These are phyloP conservation scores for Neohortaea acidophila DNA, from an alignment of 495 filamentous ascomycete genomes.

Conservation along the genomic window DNA sequence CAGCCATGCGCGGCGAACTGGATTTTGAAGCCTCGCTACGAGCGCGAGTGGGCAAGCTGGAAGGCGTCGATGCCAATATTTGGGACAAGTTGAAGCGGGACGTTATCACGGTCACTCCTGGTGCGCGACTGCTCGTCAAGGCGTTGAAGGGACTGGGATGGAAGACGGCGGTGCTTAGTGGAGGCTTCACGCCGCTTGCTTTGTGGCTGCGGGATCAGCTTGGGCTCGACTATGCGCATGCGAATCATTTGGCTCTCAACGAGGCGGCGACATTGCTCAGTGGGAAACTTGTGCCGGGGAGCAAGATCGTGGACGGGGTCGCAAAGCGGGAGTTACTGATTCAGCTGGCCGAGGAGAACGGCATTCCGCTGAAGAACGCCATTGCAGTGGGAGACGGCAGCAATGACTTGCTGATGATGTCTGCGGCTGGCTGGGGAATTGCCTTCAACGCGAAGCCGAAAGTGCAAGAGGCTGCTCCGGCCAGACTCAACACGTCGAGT, in stretches of 20 bases:
- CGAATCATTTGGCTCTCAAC: slow-evolving; percentile 68
- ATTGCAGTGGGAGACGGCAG: slow-evolving; percentile 86
- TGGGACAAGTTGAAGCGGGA: slow-evolving; percentile 57
- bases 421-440: slow-evolving; percentile 71
- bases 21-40: slow-evolving; percentile 74
- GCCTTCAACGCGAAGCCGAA: slow-evolving; percentile 88
- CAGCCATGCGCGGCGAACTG: slow-evolving; percentile 92
- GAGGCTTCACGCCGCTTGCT: slow-evolving; percentile 80
- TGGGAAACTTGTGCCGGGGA: slow-evolving; percentile 51
- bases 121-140: slow-evolving; percentile 55
- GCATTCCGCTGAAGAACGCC: slow-evolving; percentile 56
- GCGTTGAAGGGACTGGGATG: slow-evolving; percentile 61
- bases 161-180: slow-evolving; percentile 77
- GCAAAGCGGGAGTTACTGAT: slow-evolving; percentile 63
- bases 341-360: slow-evolving; percentile 59
- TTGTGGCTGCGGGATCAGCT: slow-evolving; percentile 67
- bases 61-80: slow-evolving; percentile 61
- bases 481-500: slow-evolving; percentile 64
- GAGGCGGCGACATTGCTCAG: slow-evolving; percentile 52
- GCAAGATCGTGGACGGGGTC: slow-evolving; percentile 67
- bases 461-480: slow-evolving; percentile 74
- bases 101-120: slow-evolving; percentile 63
- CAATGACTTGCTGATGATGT: slow-evolving; percentile 90
- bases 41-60: slow-evolving; percentile 63
- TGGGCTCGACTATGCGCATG: slow-evolving; percentile 71